phyloP scores from a whole-genome alignment of 805 yeast genomes.

The Hanseniaspora lindneri region DNA sequence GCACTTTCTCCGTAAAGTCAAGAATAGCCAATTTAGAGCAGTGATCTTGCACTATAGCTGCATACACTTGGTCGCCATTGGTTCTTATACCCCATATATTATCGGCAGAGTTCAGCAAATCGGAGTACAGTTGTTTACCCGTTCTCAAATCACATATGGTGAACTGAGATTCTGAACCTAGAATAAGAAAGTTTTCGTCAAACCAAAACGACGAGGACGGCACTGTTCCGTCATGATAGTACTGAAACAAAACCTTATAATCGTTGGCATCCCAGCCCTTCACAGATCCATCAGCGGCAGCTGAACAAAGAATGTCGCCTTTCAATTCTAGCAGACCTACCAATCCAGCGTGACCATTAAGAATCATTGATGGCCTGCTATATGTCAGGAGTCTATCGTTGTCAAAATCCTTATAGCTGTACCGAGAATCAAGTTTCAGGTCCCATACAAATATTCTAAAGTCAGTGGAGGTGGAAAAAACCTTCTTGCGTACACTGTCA shows the following conservation, averaged over 20 bases:
- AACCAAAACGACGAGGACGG: constrained; percentile 92
- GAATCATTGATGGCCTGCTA: constrained; percentile 23
- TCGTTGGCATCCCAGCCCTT: constrained; percentile 86
- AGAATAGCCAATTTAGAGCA: constrained; percentile 71
- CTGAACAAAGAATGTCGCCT: constrained; percentile 69
- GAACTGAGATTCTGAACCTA: constrained; percentile 80
- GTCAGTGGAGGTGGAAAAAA: constrained; percentile 88
- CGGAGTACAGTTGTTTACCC: constrained; percentile 60
- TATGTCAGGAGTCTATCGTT: constrained; percentile 19
- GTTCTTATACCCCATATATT: constrained; percentile 92
- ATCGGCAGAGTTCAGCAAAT: constrained; percentile 64
- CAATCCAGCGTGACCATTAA: constrained; percentile 79
- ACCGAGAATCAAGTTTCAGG: background rate
- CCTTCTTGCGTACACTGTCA: constrained; percentile 62
- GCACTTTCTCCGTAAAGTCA: constrained; percentile 39
- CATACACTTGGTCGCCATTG: constrained; percentile 71
- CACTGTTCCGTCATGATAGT: constrained; percentile 64
- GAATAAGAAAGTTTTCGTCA: constrained; percentile 68
- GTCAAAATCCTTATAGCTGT: background rate
- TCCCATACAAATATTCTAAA: constrained; percentile 85
- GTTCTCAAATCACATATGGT: constrained; percentile 77
- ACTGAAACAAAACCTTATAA: constrained; percentile 51
- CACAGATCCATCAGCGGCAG: constrained; percentile 89
- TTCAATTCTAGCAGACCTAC: constrained; percentile 79
- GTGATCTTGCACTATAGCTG: constrained; percentile 71